Conservation (phyloP, 2,329 filamentous ascomycete genomes). For the Rugonectria rugulosa region DNA sequence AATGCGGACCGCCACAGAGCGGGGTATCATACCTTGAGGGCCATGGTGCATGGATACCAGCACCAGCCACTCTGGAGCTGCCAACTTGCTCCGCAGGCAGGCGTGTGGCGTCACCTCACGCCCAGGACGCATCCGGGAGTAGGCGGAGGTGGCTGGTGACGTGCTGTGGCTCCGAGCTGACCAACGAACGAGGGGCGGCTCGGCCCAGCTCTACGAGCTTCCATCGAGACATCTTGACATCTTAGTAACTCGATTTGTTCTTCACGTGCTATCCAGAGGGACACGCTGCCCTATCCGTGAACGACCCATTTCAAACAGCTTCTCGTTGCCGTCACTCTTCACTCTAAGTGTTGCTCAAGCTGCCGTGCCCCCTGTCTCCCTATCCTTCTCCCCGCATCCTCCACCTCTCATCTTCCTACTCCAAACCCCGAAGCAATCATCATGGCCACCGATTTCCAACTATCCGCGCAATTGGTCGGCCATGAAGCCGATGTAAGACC, state of each 20-base stretch:
- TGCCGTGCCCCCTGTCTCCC: neutral
- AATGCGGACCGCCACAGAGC: slow-evolving; percentile 38
- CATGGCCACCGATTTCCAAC: slow-evolving; percentile 80
- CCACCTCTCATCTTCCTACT: slow-evolving; percentile 15
- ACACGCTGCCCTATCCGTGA: too few species aligned
- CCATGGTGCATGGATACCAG: neutral
- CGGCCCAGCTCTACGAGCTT: slow-evolving; percentile 37
- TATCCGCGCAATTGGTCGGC: slow-evolving; percentile 87
- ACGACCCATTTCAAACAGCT: neutral
- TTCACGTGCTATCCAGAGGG: neutral
- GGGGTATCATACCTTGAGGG: too few species aligned
- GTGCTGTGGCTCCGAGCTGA: slow-evolving; percentile 33
- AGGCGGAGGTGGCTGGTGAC: slow-evolving; percentile 34
- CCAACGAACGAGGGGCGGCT: slow-evolving; percentile 19
- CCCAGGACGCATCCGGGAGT: neutral
- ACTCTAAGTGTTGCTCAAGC: neutral
- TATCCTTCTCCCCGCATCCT: slow-evolving; percentile 3
- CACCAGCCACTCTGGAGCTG: too few species aligned
- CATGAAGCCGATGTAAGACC: slow-evolving; percentile 89
- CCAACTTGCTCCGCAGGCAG: too few species aligned
- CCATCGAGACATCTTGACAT: slow-evolving; percentile 36
- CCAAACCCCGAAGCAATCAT: slow-evolving; percentile 44
- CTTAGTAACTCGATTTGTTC: neutral
- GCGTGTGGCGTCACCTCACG: neutral
- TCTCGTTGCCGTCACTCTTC: neutral